Evolutionary conservation across 768 basidiomycete species (phyloP).

Genomic region (Naematelia aurantialba): DNA sequence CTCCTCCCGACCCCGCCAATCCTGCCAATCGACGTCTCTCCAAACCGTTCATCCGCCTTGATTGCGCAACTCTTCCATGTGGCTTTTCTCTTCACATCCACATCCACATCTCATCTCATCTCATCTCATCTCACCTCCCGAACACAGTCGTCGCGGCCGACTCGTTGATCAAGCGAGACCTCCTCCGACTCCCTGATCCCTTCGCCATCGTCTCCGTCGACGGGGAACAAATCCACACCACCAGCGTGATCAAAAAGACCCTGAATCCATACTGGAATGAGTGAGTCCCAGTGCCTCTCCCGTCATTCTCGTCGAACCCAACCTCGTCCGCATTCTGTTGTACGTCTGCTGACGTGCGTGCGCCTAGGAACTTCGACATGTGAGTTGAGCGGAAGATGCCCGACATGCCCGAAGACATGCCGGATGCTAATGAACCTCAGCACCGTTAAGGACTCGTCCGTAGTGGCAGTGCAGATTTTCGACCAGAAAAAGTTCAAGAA

Average conservation of each 20-base stretch:
- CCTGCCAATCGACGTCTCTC: no score
- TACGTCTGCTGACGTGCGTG: constrained; percentile 14
- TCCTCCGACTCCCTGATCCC: constrained; percentile 89
- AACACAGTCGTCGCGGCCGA: constrained; percentile 74
- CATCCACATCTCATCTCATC: neutral
- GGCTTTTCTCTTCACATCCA: neutral
- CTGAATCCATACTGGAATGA: constrained; percentile 52
- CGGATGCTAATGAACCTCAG: constrained; percentile 53
- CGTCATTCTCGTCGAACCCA: neutral
- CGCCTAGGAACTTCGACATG: constrained; percentile 91
- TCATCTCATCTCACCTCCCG: neutral
- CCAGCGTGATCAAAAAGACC: constrained; percentile 86
- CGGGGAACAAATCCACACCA: constrained; percentile 94
- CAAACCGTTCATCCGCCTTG: neutral
- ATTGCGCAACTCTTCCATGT: no score
- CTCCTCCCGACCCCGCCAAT: no score
- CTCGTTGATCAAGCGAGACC: constrained; percentile 48
- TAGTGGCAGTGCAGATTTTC: constrained; percentile 96
- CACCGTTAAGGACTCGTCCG: constrained; percentile 94
- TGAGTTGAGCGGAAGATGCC: constrained; percentile 53
- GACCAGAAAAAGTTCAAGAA: constrained; percentile 99
- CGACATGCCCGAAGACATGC: neutral
- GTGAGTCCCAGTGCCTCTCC: constrained; percentile 20
- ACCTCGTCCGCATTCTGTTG: neutral
- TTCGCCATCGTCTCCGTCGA: constrained; percentile 99